Base-by-base conservation (phyloP, 2,329 filamentous ascomycete genomes). In the Cladosporium sp. region DNA sequence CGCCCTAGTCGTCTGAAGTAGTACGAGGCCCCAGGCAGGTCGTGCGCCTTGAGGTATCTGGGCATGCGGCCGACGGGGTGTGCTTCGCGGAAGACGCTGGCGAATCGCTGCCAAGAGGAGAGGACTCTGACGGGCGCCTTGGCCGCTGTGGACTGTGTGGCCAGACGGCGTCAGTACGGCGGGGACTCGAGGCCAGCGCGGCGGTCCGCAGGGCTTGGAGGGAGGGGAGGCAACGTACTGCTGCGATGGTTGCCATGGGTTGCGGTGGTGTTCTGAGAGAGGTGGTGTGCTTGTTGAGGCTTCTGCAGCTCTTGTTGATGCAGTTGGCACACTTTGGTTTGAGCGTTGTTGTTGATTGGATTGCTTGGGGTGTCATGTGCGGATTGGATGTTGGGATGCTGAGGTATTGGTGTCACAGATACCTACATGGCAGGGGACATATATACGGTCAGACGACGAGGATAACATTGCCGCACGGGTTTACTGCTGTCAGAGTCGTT, bases 141-240 rank as follows among this genome's bases (percentile, higher is more conserved):
- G 10, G 37, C n/a, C 18, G 46, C 37, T n/a, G 35, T 32, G 22
- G 46, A 33, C 46, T 49, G 28, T 18, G 8, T 14, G 35, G 45
- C 45, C 45, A 48, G 38, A 48, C 45, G 45, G 45, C 35, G 45
- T 48, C 45, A 48, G 45, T 48, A 48, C 40, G 45, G 46, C 46
- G 46, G 46, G 28, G 22, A 19, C 42, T 34, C 35, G 28, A 19
- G 14, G n/a, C 11, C 22, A 42, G 28, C 16, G 37, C 31, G 37
- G 13, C 19, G 40, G 48, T 43, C 3, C 8, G 22, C 22, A 28
- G 22, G 22, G 22, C 22, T 28, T 28, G 40, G 5, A 37, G 14
- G 31, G 43, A 18, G 3, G 19, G 40, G 40, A 42, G 16, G 40
- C 8, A 28, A 42, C 40, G 40, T 42, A 42, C 40, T 19, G 40